Base-by-base conservation (phyloP, 768 basidiomycete species). In the Kwoniella europaea region DNA sequence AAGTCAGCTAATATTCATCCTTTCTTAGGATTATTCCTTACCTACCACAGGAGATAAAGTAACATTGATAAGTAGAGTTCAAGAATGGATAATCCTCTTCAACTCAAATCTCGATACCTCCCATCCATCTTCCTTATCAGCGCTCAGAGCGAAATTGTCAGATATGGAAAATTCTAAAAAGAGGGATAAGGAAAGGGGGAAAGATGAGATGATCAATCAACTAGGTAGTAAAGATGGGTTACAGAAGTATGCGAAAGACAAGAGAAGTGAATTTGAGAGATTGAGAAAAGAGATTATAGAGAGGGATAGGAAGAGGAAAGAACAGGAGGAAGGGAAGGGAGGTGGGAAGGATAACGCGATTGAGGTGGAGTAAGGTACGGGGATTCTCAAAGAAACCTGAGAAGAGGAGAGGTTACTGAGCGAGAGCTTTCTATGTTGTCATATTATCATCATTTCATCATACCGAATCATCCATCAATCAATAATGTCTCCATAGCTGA, bases 21-120 rank as follows among this genome's bases (percentile, higher is more conserved):
- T 44, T 4, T 43, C 52, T 10, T 55, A 80, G 71, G 73, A 74
- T n/a, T 73, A 82, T 58, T 68, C 71, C 5, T 68, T 82, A 3
- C 63, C 76, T 2, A 79, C 79, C 0, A 58, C 61, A 15, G 82
- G 82, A 13, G 82, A 83, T 65, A 80, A 79, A 65, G 29, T 62
- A 0, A 55, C 69, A 2, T 73, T 83, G 9, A 56, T 67, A 16
- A 46, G 72, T 9, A 68, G 82, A 27, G 57, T 82, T 0, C 79
- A 79, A 69, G 71, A 82, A 63, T 83, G 81, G 80, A 83, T 83
- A n/a, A 72, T 80, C 20, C 68, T 83, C 6, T 81, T 71, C 73
- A 83, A 83, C 65, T 69, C 82, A 0, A 83, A 83, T 69, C 81
- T 83, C 71, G 82, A 83, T 60, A 79, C 80, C 1, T 76, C 75